Percentiles rank a stretch among this genome's conserved stretches.
phyloP scores from a whole-genome alignment of 2,329 filamentous ascomycete species.

The Alternaria conjuncta region DNA sequence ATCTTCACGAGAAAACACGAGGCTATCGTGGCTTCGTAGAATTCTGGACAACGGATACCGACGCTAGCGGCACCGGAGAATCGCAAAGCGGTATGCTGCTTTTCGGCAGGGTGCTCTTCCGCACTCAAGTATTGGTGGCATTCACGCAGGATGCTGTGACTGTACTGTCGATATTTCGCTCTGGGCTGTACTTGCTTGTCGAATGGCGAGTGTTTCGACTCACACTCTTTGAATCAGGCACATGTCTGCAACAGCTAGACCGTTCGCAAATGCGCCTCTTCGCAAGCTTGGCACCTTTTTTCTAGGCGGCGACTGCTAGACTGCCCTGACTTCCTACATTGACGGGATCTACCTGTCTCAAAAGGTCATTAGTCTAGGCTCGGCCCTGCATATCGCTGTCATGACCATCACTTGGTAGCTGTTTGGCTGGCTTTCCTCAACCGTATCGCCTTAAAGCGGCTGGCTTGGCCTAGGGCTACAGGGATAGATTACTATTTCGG shows the following conservation, averaged over 20 bases:
- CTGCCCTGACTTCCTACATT: background rate
- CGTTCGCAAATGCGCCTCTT: background rate
- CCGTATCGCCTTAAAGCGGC: background rate
- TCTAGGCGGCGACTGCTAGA: background rate
- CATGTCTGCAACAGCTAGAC: background rate
- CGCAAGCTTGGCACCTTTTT: background rate
- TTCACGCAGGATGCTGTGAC: background rate
- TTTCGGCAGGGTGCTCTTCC: background rate
- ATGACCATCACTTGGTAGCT: background rate
- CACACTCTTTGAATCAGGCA: background rate
- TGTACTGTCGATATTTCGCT: background rate
- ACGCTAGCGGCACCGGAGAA: background rate
- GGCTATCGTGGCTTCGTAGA: background rate
- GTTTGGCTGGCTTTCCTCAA: conserved; percentile 2
- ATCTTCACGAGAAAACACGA: conserved; percentile 5
- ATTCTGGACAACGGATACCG: background rate
- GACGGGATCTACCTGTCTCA: background rate
- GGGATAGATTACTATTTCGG: conserved; percentile 2
- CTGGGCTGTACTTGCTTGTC: background rate
- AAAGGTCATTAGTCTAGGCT: background rate
- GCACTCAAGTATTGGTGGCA: background rate
- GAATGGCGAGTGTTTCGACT: background rate
- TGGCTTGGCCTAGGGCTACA: background rate
- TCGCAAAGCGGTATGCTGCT: background rate
- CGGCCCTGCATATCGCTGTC: background rate